These are phyloP conservation scores for Fusarium acutatum DNA, from an alignment of 2,329 filamentous ascomycete species.

Conservation along the genomic window DNA sequence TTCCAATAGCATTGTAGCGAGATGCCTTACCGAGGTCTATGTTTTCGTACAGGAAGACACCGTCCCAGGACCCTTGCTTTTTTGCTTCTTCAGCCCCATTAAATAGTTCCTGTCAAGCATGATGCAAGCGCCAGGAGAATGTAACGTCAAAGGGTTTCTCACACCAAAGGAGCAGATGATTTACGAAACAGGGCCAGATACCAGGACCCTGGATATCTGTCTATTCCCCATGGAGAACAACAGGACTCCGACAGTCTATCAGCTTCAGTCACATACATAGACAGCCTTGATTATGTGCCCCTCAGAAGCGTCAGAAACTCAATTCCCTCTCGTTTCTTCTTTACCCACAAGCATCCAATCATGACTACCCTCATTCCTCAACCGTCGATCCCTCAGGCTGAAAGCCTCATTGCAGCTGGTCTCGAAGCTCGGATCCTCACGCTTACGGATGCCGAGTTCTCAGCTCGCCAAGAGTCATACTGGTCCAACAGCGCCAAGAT, in stretches of 20 bases:
- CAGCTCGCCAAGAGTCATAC: constrained; percentile 28
- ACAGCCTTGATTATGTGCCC: background rate
- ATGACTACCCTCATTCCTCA: constrained; percentile 3
- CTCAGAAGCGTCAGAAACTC: background rate
- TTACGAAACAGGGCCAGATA: background rate
- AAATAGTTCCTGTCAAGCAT: background rate
- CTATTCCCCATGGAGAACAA: background rate
- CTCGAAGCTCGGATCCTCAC: constrained; percentile 10
- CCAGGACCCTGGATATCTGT: background rate
- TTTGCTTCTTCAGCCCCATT: background rate
- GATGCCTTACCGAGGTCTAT: background rate
- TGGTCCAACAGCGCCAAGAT: constrained; percentile 31
- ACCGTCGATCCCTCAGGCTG: background rate
- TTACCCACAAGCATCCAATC: background rate
- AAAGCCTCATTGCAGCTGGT: constrained; percentile 13
- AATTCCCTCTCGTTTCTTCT: background rate
- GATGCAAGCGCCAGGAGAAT: background rate
- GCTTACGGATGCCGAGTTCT: constrained; percentile 11
- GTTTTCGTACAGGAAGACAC: background rate
- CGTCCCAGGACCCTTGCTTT: background rate
- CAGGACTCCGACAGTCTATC: background rate
- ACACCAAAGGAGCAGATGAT: background rate
- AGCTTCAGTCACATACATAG: background rate
- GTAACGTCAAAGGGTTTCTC: background rate
- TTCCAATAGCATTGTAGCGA: background rate